Base-by-base conservation (phyloP, 2,329 filamentous ascomycete species). In the Nigrograna mackinnonii region DNA sequence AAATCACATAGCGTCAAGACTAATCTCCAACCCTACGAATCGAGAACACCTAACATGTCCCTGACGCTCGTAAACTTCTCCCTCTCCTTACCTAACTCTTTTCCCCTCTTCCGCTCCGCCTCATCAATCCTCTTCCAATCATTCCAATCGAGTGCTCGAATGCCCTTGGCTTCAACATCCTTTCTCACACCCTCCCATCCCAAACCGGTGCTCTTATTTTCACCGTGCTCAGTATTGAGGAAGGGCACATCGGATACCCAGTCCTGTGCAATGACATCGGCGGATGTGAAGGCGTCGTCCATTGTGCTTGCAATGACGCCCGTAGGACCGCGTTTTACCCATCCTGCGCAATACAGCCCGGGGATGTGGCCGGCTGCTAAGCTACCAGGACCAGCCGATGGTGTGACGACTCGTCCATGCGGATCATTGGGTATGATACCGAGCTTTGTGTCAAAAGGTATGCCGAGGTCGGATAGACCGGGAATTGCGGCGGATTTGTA, bases 301-400 rank as follows among this genome's bases (percentile, higher is more conserved):
- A 99, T 95, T 0, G 94, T 99, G 21, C 86, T 91, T 1, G 92
- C 92, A 65, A 99, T 99, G 3, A 97, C 91, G 2, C 94, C 94
- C 0, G 91, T 96, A 0, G 94, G 92, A 0, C 94, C 94, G 24
- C 87, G 82, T 73, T 97, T 97, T 7, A 96, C 91, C 94, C 94
- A 99, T 0, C 94, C 94, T 13, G 92, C 88, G 52, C 91, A 95
- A 70, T 99, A 99, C 20, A 96, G 69, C 0, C 92, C 90, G 0
- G 85, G 82, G 0, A 87, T 59, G 65, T 80, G 61, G 52, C 74
- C 58, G 47, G 77, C 69, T 52, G 74, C 55, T 39, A 76, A 57
- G 45, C 67, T 51, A 51, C 68, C 55, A 54, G 73, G 58, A 3
- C 60, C 63, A 13, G 38, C 39, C 6, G 55, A 52, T 3, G 70